Evolutionary conservation across 2,329 filamentous ascomycete genomes (phyloP).

Genomic region (Lasiodiplodia sp.): DNA sequence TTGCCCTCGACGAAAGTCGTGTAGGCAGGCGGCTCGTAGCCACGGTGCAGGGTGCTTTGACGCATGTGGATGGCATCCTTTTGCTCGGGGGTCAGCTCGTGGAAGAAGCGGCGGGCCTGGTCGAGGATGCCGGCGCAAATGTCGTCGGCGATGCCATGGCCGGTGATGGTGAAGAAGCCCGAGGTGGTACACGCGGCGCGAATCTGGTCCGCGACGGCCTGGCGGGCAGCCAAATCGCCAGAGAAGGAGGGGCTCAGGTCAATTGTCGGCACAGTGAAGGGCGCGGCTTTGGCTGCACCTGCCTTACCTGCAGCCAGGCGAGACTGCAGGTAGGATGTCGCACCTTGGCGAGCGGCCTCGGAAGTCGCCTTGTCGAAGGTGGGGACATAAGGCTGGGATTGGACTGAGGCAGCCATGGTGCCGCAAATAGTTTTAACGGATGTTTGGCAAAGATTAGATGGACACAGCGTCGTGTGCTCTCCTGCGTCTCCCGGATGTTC

Average conservation of each 20-base stretch:
- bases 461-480: not conserved
- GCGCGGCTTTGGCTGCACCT: not conserved
- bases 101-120: slow-evolving; percentile 49
- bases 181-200: slow-evolving; percentile 48
- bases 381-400: slow-evolving; percentile 2
- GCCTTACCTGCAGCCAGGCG: slow-evolving; percentile 6
- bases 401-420: slow-evolving; percentile 23
- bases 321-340: slow-evolving; percentile 20
- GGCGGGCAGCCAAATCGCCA: slow-evolving; percentile 41
- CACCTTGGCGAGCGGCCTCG: slow-evolving; percentile 25
- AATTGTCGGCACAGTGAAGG: slow-evolving; percentile 48
- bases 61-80: slow-evolving; percentile 51
- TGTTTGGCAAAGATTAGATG: not conserved
- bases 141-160: slow-evolving; percentile 43
- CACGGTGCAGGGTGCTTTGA: slow-evolving; percentile 49
- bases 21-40: slow-evolving; percentile 52
- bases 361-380: slow-evolving; percentile 25
- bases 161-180: slow-evolving; percentile 52
- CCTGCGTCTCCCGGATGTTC: not conserved
- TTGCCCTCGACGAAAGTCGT: slow-evolving; percentile 48
- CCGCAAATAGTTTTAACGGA: not conserved
- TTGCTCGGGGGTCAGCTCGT: slow-evolving; percentile 40
- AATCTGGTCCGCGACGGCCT: slow-evolving; percentile 49
- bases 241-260: slow-evolving; percentile 48
- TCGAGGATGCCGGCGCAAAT: slow-evolving; percentile 43